Base-by-base conservation (phyloP, 805 yeast species). In the Starmerella tilneyi region DNA sequence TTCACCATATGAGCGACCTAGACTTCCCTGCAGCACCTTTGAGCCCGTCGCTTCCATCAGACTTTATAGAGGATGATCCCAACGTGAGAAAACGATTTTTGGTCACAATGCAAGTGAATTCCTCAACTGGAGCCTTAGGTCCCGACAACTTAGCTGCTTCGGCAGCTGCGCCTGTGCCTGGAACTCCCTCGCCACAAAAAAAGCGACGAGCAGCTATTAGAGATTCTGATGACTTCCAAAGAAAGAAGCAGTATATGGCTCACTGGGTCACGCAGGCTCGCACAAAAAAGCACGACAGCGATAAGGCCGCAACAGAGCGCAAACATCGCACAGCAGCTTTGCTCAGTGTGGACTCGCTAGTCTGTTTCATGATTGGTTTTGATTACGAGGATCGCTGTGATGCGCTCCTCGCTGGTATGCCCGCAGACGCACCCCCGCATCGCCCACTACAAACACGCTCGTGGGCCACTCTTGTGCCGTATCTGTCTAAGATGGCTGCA, bases 11-110 rank as follows among this genome's bases (percentile, higher is more conserved):
- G 40, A 36, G 40, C 20, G 52, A 45, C n/a, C 55, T 56, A 48
- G 50, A 46, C 22, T 49, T 63, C 19, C 65, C 63, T 11, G 46
- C 56, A 28, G 51, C 52, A 15, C 64, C 65, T 58, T 51, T 65
- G 43, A 64, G 68, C 49, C 70, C 70, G 3, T 65, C 69, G 13
- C 56, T 66, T 12, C 70, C 70, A 1, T 56, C 66, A 3, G 51
- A 53, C 26, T 63, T 59, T 40, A 60, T 38, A 54, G 43, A 45
- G 40, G 28, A 28, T 16, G 32, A 41, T 23, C 41, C 41, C 9
- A 26, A 6, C 19, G 19, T 28, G 9, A 21, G 40, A 11, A 15
- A 36, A 5, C 40, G 40, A 23, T 36, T 36, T 16, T 30, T 36
- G 9, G 40, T 36, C 21, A 36, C 40, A 24, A 36, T 36, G 40